Evolutionary conservation across 371 early-diverging fungal species (phyloP), one percentile per base, ranked within the genome.

Genomic region (Dentiscutata heterogama): DNA sequence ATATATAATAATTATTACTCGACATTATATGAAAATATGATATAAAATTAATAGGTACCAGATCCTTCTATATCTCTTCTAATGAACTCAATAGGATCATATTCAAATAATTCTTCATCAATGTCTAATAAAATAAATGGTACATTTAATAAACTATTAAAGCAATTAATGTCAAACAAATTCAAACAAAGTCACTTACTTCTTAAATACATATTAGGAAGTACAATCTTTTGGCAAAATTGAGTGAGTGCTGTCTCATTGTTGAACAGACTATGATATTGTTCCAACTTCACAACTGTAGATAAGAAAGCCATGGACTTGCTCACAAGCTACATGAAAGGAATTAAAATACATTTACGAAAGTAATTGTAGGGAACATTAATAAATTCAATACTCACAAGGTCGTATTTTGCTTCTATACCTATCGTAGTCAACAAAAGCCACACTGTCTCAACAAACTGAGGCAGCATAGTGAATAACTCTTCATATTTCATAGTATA

Each of bases 71-170:
- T 84, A 86, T 98, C 98, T 77, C 96, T 89, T 25, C 97, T 91
- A 83, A 98, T 95, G 84, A 93, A 98, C 73, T 96, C 97, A 82
- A 98, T 93, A 8, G 98, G 97, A 67, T 98, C 98, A 84, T 98
- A 99, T 84, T 98, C 97, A 86, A 98, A 98, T 76, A 96, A 84
- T 82, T 98, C 99, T 87, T 95, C 96, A 83, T 99, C 99, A 11
- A 91, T 86, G 77, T 92, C 96, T 94, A 70, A 60, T 61, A 25
- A n/a, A 82, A 25, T 27, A 71, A 31, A 35, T 46, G 14, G 18
- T 35, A 39, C 14, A 67, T 31, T 29, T 67, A 67, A 18, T 20
- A 67, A 31, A 10, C 42, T 70, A 70, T n/a, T 22, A 42, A 29
- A 65, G 22, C 31, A 29, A 65, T 65, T 31, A 31, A 65, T 65